Percentiles rank a stretch among this genome's conserved stretches.
These are phyloP conservation scores for Verbascum thapsus DNA, from an alignment of 257 asterid genomes.

Conservation along the genomic window DNA sequence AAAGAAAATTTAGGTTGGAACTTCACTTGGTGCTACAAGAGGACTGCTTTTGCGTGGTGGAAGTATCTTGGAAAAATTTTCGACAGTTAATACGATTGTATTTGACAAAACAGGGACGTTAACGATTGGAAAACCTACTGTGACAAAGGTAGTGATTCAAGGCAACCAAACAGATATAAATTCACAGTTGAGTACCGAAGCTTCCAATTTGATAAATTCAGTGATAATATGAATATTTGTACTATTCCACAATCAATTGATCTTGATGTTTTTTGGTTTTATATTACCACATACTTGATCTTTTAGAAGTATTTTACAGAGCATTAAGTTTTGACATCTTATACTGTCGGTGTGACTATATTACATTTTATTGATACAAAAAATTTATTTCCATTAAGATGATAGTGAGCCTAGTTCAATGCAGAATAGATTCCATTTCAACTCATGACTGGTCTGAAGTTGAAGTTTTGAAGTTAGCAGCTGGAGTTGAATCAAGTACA, in stretches of 20 bases:
- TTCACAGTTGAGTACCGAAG: slow-evolving; percentile 55
- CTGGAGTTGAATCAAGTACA: slow-evolving; percentile 94
- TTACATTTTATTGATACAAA: slow-evolving; percentile 15
- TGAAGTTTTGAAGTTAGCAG: slow-evolving; percentile 83
- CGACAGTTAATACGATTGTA: slow-evolving; percentile 75
- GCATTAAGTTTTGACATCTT: slow-evolving; percentile 1
- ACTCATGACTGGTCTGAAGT: slow-evolving; percentile 67
- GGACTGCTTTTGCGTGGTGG: slow-evolving; percentile 99
- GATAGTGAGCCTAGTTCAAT: slow-evolving; percentile 32
- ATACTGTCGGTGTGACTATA: slow-evolving; percentile 7
- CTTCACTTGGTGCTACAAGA: slow-evolving; percentile 97
- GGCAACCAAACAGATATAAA: slow-evolving; percentile 40
- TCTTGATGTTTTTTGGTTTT: background rate
- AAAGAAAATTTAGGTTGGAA: slow-evolving; percentile 74
- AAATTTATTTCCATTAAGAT: slow-evolving; percentile 23
- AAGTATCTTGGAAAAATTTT: slow-evolving; percentile 80
- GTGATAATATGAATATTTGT: slow-evolving; percentile 7
- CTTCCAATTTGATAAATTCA: slow-evolving; percentile 17
- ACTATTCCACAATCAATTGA: slow-evolving; percentile 7
- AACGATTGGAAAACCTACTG: slow-evolving; percentile 89
- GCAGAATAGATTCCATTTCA: slow-evolving; percentile 58
- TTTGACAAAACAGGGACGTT: slow-evolving; percentile 98
- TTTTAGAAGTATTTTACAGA: background rate
- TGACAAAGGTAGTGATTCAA: slow-evolving; percentile 67
- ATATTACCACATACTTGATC: background rate